These are phyloP conservation scores for Phialocephala sp. DNA, from an alignment of 2,329 filamentous ascomycete genomes.

Conservation along the genomic window DNA sequence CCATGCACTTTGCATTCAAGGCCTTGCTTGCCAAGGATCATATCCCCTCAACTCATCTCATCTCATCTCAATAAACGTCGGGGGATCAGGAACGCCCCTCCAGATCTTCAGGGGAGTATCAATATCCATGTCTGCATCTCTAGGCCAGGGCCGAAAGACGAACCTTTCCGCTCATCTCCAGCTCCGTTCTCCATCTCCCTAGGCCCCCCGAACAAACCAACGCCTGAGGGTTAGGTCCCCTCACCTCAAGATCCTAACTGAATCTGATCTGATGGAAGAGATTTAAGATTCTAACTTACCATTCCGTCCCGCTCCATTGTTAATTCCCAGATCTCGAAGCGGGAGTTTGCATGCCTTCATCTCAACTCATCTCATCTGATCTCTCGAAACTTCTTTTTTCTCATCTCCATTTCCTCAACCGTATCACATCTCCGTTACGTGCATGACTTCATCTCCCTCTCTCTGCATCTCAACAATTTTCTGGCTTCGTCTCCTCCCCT, in stretches of 20 bases:
- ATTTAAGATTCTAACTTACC: not conserved
- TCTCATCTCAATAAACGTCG: not conserved
- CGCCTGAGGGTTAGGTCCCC: too few relatives aligned
- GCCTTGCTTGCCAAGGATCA: not conserved
- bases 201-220: not conserved
- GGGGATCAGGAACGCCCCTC: not conserved
- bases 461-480: not conserved
- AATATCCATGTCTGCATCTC: not conserved
- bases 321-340: not conserved
- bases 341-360: not conserved
- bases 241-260: not conserved
- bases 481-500: not conserved
- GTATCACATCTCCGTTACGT: too few relatives aligned
- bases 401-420: not conserved
- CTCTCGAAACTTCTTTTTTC: not conserved
- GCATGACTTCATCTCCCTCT: not conserved
- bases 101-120: slow-evolving; percentile 6
- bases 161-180: not conserved
- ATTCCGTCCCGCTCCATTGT: not conserved
- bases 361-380: not conserved
- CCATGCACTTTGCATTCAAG: not conserved
- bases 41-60: slow-evolving; percentile 3
- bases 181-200: not conserved
- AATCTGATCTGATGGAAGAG: not conserved
- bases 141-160: too few relatives aligned